phyloP scores from a whole-genome alignment of 441 rosid species.

The Gossypium davidsonii region DNA sequence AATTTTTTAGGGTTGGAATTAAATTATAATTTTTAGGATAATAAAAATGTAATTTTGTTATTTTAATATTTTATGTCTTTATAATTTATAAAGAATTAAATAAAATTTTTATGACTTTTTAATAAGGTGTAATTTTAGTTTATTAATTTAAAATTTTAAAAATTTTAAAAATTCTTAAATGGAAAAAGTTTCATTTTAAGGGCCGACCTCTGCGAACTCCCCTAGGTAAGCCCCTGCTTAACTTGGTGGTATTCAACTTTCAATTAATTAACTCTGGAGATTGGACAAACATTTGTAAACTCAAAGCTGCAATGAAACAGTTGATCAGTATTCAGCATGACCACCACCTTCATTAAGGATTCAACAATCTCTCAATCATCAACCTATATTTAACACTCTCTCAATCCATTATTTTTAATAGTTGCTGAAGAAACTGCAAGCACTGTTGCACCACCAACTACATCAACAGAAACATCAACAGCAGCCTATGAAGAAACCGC shows the following conservation, averaged over 20 bases:
- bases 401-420: neutral
- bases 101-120: too few relatives aligned
- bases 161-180: too few relatives aligned
- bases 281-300: neutral
- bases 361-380: constrained; percentile 13
- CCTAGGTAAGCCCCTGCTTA: too few relatives aligned
- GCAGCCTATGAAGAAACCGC: constrained; percentile 27
- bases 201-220: too few relatives aligned
- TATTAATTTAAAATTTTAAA: too few relatives aligned
- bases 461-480: neutral
- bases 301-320: constrained; percentile 15
- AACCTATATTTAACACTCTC: neutral
- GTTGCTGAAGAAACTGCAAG: constrained; percentile 30
- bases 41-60: too few relatives aligned
- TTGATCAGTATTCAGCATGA: neutral
- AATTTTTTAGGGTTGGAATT: too few relatives aligned
- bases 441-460: neutral
- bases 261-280: neutral
- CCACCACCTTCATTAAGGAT: neutral
- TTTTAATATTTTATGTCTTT: too few relatives aligned
- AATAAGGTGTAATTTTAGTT: too few relatives aligned
- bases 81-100: too few relatives aligned
- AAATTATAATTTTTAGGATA: too few relatives aligned
- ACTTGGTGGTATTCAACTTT: neutral
- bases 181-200: too few relatives aligned